A percentile compares a stretch with the other conserved stretches of the same genome.
Evolutionary conservation across 2,329 filamentous ascomycete species (phyloP).

Genomic region (Chrysosporium queenslandicum): DNA sequence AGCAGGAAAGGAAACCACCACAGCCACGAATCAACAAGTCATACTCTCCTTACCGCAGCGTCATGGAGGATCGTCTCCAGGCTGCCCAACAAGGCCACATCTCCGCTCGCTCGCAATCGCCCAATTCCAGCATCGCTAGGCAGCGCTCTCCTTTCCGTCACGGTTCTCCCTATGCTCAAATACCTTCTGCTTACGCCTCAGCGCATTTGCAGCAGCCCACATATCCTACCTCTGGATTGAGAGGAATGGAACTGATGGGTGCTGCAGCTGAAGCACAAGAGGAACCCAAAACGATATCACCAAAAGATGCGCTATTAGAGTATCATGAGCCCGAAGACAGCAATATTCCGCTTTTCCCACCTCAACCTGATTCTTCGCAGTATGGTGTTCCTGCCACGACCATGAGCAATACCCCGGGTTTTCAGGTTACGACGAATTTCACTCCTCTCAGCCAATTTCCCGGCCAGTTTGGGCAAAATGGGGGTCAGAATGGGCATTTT

Average conservation of each 20-base stretch:
- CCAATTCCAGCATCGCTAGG: conserved; percentile 43
- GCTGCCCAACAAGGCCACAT: conserved; percentile 67
- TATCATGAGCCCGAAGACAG: conserved; percentile 62
- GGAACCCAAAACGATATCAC: conserved; percentile 78
- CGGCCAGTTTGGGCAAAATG: conserved; percentile 9
- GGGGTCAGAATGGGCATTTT: conserved; percentile 2
- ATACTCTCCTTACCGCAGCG: conserved; percentile 34
- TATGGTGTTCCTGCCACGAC: conserved; percentile 13
- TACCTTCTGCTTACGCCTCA: conserved; percentile 34
- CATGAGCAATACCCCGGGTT: conserved; percentile 2
- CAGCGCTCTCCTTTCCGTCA: conserved; percentile 74
- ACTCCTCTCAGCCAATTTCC: conserved; percentile 14
- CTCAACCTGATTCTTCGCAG: conserved; percentile 38
- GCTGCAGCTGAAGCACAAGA: conserved; percentile 26
- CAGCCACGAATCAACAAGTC: conserved; percentile 28
- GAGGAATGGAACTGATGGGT: conserved; percentile 21
- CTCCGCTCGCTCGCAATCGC: conserved; percentile 49
- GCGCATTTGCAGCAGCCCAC: conserved; percentile 27
- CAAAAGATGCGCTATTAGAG: conserved; percentile 81
- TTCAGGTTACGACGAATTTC: conserved; percentile 21
- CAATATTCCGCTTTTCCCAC: conserved; percentile 61
- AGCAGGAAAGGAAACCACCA: conserved; percentile 34
- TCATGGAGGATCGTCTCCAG: conserved; percentile 67
- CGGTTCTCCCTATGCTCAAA: conserved; percentile 52
- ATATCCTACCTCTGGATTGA: conserved; percentile 28